Evolutionary conservation across 2,329 filamentous ascomycete genomes (phyloP).

Genomic region (Epichloe coenophiala): DNA sequence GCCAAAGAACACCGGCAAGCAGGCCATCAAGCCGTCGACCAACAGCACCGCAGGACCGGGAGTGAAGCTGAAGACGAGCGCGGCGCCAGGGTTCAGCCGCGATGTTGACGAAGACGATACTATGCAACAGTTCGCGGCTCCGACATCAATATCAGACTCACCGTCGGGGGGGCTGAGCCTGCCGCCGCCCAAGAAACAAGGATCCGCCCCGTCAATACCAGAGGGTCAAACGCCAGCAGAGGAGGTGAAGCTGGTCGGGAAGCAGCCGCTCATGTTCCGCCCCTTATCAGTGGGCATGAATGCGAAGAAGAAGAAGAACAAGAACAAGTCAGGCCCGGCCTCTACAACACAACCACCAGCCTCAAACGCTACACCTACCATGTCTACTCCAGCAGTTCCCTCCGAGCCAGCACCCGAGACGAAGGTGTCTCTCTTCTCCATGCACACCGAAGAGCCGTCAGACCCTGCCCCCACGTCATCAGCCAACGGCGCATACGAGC

Average conservation of each 20-base stretch:
- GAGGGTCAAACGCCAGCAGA: conserved; percentile 44
- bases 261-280: conserved; percentile 75
- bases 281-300: conserved; percentile 75
- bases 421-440: conserved; percentile 57
- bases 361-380: conserved; percentile 4
- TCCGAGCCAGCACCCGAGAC: conserved; percentile 24
- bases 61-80: conserved; percentile 68
- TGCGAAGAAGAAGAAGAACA: conserved; percentile 52
- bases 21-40: conserved; percentile 11
- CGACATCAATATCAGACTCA: conserved; percentile 1
- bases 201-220: conserved; percentile 34
- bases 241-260: conserved; percentile 58
- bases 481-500: conserved; percentile 30
- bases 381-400: conserved; percentile 1
- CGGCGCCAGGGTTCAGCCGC: conserved; percentile 68
- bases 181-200: conserved; percentile 28
- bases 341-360: conserved; percentile 3
- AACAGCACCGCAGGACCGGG: conserved; percentile 20
- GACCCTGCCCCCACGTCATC: conserved; percentile 11
- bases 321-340: conserved; percentile 6
- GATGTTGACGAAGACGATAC: conserved; percentile 21
- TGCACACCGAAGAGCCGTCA: conserved; percentile 30
- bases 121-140: background rate
- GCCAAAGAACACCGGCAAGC: conserved; percentile 49
- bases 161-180: conserved; percentile 17